Base-by-base conservation (phyloP, 1,284 basidiomycete species). In the Papiliotrema flavescens region DNA sequence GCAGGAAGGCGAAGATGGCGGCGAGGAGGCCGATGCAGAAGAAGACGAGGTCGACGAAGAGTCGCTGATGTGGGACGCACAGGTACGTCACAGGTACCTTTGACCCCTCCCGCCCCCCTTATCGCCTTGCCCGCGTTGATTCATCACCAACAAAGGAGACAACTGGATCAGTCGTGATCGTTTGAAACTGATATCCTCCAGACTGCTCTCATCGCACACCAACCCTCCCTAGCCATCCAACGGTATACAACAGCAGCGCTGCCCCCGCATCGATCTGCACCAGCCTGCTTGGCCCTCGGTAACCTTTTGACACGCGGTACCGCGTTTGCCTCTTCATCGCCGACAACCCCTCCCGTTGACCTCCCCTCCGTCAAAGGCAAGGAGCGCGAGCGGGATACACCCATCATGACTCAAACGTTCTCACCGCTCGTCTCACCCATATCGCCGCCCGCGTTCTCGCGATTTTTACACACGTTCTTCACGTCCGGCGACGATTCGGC, bases 171-270 rank as follows among this genome's bases (percentile, higher is more conserved):
- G 43, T 22, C 28, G 24, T 34, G 15, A 19, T 43, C 9, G 11
- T 44, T 13, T 8, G 28, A 24, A 3, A 26, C 35, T 60, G 43
- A 49, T 26, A 14, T 46, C 26, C 20, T 32, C 28, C 40, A 75
- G 73, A 63, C 67, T 5, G 73, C 73, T 2, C 57, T 75, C 14
- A 72, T 75, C 24, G 62, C 65, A 3, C 71, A 75, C 57, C 71
- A 67, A 23, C 60, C 67, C 24, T 50, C 61, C 1, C 54, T 72
- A 17, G 73, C 73, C 20, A 64, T 66, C 9, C 59, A 65, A 47
- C 59, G 65, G 35, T 72, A 71, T 48, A 62, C 65, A 11, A 61
- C 60, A 7, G 73, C 73, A 5, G 70, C 71, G 13, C 59, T 73
- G 2, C 71, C 73, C 3, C 73, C 73, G 0, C 61, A 66, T 49